These are phyloP conservation scores for Nicotiana knightiana DNA, from an alignment of 257 asterid genomes.

Conservation along the genomic window DNA sequence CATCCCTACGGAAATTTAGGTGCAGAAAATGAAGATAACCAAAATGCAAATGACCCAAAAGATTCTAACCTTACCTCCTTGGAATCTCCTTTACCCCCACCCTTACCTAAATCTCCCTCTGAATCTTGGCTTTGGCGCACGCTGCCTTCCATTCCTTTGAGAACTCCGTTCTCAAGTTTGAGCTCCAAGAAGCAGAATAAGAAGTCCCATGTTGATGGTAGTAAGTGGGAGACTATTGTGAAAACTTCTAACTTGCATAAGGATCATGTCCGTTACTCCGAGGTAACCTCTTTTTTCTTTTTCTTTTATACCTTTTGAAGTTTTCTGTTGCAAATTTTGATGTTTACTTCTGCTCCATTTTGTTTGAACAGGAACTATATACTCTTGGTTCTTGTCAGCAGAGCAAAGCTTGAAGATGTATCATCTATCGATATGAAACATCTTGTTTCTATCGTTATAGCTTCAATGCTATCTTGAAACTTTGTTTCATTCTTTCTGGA, in stretches of 20 bases:
- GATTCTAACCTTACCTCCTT: constrained; percentile 17
- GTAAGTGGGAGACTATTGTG: constrained; percentile 86
- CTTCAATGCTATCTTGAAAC: background rate
- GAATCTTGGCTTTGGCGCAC: constrained; percentile 95
- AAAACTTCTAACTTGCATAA: constrained; percentile 47
- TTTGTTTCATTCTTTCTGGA: background rate
- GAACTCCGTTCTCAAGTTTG: constrained; percentile 38
- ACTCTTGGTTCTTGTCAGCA: constrained; percentile 11
- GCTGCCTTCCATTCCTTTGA: constrained; percentile 55
- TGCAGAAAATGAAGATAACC: constrained; percentile 14
- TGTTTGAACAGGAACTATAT: constrained; percentile 5
- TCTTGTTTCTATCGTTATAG: background rate
- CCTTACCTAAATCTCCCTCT: constrained; percentile 96
- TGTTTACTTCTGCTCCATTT: background rate
- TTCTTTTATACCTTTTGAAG: background rate
- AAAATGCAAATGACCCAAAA: constrained; percentile 16
- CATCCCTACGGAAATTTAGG: constrained; percentile 17
- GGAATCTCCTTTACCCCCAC: constrained; percentile 67
- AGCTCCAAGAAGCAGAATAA: constrained; percentile 40
- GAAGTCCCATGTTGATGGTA: constrained; percentile 27
- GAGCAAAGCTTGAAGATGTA: constrained; percentile 6
- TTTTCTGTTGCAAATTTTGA: background rate
- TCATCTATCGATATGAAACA: background rate
- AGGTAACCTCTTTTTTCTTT: constrained; percentile 34
- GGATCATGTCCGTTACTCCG: constrained; percentile 54